Evolutionary conservation across 1,284 basidiomycete genomes (phyloP), one percentile per base, ranked within the genome.

Genomic region (Schizophyllum commune): DNA sequence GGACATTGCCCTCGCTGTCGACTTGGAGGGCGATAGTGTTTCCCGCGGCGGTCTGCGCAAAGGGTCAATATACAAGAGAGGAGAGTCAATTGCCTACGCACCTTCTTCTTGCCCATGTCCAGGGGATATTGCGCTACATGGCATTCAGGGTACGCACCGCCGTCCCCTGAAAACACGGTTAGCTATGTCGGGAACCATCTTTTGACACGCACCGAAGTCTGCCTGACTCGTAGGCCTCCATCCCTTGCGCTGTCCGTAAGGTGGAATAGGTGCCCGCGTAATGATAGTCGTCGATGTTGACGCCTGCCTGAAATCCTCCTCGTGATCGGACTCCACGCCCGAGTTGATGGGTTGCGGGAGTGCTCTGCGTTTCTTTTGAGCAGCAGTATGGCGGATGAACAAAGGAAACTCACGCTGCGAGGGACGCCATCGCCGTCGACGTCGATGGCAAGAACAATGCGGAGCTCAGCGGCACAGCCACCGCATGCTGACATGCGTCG

Each of bases 71-170:
- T 52, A 55, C 32, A 51, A 6, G 63, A 55, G 33, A 56, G 52
- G 51, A 17, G 21, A 34, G 7, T 21, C 34, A 52, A 59, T 17
- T 33, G 19, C 9, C 32, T 22, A 73, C 83, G 65, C 61, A 87
- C 93, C 85, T 94, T 94, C 83, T 96, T 97, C 73, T 87, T 85
- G 59, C 96, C 96, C 85, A 99, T 89, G 65, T 95, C 94, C 66
- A 98, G 74, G 6, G 96, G 96, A 77, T 98, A 99, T 73, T 99
- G 96, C 11, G 96, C 96, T 61, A 97, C 79, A 80, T 96, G 95
- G 73, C 96, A 98, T 78, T 99, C 96, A 0, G 97, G 96, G 75
- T 92, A 99, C 59, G 96, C 84, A 67, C 96, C 96, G 66, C 96
- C 96, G 70, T 95, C 94, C 58, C 87, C 89, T 91, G 66, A 52